A percentile compares a stretch with the other conserved stretches of the same genome.
These are phyloP conservation scores for Recurvomyces mirabilis DNA, from an alignment of 495 filamentous ascomycete genomes.

Conservation along the genomic window DNA sequence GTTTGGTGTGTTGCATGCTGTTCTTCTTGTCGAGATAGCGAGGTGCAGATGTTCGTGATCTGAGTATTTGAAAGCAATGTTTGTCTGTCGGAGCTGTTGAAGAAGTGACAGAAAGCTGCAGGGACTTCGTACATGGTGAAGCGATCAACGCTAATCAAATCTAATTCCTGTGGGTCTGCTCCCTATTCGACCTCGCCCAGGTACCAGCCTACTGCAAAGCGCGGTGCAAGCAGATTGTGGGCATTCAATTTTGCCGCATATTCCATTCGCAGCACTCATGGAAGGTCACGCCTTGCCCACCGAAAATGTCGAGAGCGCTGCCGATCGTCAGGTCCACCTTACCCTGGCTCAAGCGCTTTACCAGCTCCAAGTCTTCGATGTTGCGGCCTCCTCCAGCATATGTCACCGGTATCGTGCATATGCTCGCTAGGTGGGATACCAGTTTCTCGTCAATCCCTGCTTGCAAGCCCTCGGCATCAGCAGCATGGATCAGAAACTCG, in stretches of 20 bases:
- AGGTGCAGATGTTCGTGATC: too few species aligned
- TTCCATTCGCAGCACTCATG: slow-evolving; percentile 89
- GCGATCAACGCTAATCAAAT: too few species aligned
- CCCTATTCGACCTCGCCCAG: too few species aligned
- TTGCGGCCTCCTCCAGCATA: slow-evolving; percentile 89
- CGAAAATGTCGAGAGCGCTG: slow-evolving; percentile 91
- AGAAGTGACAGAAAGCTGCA: too few species aligned
- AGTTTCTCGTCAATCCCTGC: slow-evolving; percentile 78
- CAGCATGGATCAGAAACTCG: slow-evolving; percentile 96
- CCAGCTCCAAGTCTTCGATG: slow-evolving; percentile 65
- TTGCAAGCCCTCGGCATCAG: slow-evolving; percentile 93
- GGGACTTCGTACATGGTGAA: too few species aligned
- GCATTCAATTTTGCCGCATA: background rate
- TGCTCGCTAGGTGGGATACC: slow-evolving; percentile 62
- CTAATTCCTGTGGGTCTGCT: too few species aligned
- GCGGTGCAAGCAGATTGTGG: background rate
- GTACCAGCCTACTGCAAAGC: too few species aligned
- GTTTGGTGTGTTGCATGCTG: too few species aligned
- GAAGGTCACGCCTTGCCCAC: slow-evolving; percentile 73
- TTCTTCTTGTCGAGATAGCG: too few species aligned
- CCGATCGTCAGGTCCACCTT: slow-evolving; percentile 92
- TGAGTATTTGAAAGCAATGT: too few species aligned
- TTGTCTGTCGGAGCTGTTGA: too few species aligned
- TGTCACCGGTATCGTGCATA: slow-evolving; percentile 84
- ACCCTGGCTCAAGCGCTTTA: slow-evolving; percentile 63